Evolutionary conservation across 108 stramenopile species (phyloP), one percentile per base, ranked within the genome.

Genomic region (Pseudonitzschia pungens): DNA sequence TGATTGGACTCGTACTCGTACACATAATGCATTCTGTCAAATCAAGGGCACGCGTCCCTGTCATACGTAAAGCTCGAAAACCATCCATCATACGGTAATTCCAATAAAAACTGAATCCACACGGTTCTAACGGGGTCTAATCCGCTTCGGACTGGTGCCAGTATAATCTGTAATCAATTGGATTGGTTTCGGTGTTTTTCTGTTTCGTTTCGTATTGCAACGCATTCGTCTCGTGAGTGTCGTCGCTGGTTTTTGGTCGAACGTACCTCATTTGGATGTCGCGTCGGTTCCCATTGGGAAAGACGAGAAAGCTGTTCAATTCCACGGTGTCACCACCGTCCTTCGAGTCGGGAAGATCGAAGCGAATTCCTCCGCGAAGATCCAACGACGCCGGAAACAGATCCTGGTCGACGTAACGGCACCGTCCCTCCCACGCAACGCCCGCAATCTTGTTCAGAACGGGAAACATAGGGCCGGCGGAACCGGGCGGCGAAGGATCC

Each of bases 381-480:
- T 74, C 68, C 20, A 78, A 53, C 20, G 67, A 54, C 15, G 42
- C 58, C 24, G 68, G 77, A 11, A 31, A 29, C 9, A 74, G 43
- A 18, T 74, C 57, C 43, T 68, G 18, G 43, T 70, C 51, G 55
- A 78, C 52, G 58, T 78, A 78, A 0, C 73, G 73, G 48, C 77
- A 78, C 3, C 24, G 33, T 32, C 77, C 77, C 9, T 52, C 69
- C 68, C 67, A 78, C 22, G 74, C 43, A 22, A 43, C 42, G 20
- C 77, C 77, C 36, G 68, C 50, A 45, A 78, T 78, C 57, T 69
- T 68, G 9, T 43, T 59, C 26, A 78, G 55, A 8, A 78, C 77
- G 28, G 77, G 77, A 53, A 73, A 78, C n/a, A n/a, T n/a, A n/a
- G n/a, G n/a, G n/a, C n/a, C n/a, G n/a, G n/a, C n/a, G n/a, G n/a